Conservation (phyloP, 2,329 filamentous ascomycete genomes). For the Xylariaceae sp. region DNA sequence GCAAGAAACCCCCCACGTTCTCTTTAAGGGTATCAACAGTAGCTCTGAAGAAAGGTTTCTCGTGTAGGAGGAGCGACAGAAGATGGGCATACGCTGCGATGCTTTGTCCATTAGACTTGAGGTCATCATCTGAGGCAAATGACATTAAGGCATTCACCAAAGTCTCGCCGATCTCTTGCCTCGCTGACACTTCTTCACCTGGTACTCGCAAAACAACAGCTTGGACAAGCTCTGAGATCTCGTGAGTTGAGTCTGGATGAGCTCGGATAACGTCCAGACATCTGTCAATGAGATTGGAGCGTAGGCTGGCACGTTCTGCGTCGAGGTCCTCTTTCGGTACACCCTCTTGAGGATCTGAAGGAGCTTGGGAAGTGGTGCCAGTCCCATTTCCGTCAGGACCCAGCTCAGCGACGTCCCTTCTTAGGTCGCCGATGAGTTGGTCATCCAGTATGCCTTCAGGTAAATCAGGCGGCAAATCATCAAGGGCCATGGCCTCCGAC, state of each 20-base stretch:
- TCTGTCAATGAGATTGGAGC: conserved; percentile 77
- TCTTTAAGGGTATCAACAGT: conserved; percentile 72
- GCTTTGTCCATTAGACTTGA: conserved; percentile 55
- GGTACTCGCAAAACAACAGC: conserved; percentile 61
- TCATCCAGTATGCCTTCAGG: conserved; percentile 20
- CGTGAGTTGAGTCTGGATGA: conserved; percentile 84
- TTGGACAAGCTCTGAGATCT: conserved; percentile 81
- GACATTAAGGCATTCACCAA: conserved; percentile 80
- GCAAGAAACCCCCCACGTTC: conserved; percentile 70
- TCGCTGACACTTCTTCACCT: conserved; percentile 43
- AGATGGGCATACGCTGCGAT: conserved; percentile 91
- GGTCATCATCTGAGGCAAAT: conserved; percentile 55
- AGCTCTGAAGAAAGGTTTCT: conserved; percentile 73
- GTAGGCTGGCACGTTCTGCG: conserved; percentile 65
- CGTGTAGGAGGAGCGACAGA: conserved; percentile 80
- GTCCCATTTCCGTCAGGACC: conserved; percentile 18
- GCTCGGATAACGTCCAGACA: conserved; percentile 86
- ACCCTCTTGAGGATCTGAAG: conserved; percentile 22
- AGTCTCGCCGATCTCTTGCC: conserved; percentile 75
- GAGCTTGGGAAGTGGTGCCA: conserved; percentile 15
- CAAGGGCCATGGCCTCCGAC: conserved; percentile 22
- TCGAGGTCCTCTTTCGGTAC: conserved; percentile 77
- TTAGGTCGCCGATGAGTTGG: conserved; percentile 18
- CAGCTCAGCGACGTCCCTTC: conserved; percentile 13
- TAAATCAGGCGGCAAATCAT: conserved; percentile 21